phyloP scores from a whole-genome alignment of 148 eudicot genomes.

The Euryodendron excelsum region DNA sequence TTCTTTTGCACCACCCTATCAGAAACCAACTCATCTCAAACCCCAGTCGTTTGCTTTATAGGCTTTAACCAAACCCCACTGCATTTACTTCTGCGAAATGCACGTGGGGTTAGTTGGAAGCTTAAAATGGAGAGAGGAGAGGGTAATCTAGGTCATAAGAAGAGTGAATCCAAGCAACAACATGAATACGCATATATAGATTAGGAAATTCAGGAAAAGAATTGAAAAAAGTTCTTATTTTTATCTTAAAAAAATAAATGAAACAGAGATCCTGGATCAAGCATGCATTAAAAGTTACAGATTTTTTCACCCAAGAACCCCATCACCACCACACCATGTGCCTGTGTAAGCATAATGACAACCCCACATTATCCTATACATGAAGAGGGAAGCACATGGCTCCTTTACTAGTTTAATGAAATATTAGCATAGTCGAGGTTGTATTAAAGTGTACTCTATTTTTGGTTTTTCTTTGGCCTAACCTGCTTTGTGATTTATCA shows the following conservation, averaged over 20 bases:
- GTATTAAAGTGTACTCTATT: no score
- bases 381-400: slow-evolving; percentile 25
- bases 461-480: no score
- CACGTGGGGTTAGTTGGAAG: slow-evolving; percentile 18
- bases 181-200: slow-evolving; percentile 9
- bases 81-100: slow-evolving; percentile 3
- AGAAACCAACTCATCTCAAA: no score
- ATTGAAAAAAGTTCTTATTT: background rate
- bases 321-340: slow-evolving; percentile 46
- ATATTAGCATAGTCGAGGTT: no score
- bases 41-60: no score
- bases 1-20: no score
- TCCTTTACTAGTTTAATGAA: slow-evolving; percentile 4
- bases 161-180: no score
- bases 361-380: slow-evolving; percentile 2
- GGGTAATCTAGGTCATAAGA: background rate
- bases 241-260: background rate
- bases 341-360: slow-evolving; percentile 31
- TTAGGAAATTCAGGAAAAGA: background rate
- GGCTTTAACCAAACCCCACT: background rate
- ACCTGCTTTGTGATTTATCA: background rate
- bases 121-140: no score
- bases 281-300: slow-evolving; percentile 31
- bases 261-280: slow-evolving; percentile 31
- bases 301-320: slow-evolving; percentile 23